These are phyloP conservation scores for Rhexocercosporidium sp. DNA, from an alignment of 2,329 filamentous ascomycete genomes.

Conservation along the genomic window DNA sequence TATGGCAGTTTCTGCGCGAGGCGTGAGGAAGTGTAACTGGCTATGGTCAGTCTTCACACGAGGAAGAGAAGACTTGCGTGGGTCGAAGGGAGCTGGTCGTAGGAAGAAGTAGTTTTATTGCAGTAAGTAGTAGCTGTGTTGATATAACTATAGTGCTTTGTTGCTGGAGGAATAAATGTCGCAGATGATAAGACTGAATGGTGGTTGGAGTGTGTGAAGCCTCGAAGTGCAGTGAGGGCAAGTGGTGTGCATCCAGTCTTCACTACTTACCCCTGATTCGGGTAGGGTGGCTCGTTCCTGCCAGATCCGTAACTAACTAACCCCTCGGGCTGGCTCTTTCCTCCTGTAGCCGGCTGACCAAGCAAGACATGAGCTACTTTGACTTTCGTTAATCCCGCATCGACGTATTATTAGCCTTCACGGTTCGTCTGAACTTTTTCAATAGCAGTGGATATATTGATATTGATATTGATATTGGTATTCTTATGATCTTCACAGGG, in stretches of 20 bases:
- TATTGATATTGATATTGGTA: neutral
- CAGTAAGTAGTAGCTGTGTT: no score
- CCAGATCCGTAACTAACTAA: neutral
- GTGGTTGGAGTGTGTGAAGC: neutral
- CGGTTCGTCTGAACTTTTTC: constrained; percentile 1
- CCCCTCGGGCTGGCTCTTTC: no score
- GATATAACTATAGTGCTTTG: no score
- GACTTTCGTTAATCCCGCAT: neutral
- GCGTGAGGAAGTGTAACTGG: neutral
- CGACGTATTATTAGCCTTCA: neutral
- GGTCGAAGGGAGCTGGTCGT: no score
- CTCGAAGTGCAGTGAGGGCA: neutral
- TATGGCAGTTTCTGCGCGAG: neutral
- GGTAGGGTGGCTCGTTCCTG: neutral
- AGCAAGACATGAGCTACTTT: no score
- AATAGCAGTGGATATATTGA: neutral
- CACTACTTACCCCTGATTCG: neutral
- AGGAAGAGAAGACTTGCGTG: no score
- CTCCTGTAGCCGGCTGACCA: neutral
- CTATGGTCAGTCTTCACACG: no score
- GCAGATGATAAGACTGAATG: no score
- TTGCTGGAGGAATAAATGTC: no score
- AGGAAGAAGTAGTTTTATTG: no score
- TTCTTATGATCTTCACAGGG: neutral
- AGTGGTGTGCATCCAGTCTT: neutral